These are phyloP conservation scores for Fusarium nisikadoi DNA, from an alignment of 2,329 filamentous ascomycete species.

Conservation along the genomic window DNA sequence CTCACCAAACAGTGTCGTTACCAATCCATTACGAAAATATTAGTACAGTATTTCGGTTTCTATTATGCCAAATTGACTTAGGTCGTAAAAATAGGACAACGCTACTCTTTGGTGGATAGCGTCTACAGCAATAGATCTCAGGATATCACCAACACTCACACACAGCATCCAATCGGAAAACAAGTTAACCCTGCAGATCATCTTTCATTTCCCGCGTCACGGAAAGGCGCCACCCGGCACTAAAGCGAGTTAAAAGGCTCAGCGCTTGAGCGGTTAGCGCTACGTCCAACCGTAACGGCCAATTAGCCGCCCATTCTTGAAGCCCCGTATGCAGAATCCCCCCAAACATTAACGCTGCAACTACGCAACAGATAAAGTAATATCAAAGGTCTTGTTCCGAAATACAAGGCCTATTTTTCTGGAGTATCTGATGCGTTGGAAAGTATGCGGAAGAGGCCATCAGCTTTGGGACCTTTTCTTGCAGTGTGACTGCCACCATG, in stretches of 20 bases:
- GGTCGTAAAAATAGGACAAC: not conserved
- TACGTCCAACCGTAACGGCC: conserved; percentile 11
- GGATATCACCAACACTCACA: conserved; percentile 15
- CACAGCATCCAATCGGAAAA: conserved; percentile 18
- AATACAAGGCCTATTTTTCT: not conserved
- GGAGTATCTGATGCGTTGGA: not conserved
- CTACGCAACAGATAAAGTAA: not conserved
- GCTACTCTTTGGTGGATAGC: not conserved
- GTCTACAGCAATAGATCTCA: conserved; percentile 1
- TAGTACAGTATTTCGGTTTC: not conserved
- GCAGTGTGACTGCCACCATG: not conserved
- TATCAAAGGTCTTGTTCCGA: not conserved
- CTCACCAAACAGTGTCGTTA: not conserved
- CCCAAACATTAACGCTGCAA: not conserved
- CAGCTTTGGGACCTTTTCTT: not conserved
- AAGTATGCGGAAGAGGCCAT: not conserved
- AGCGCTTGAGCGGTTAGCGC: conserved; percentile 20
- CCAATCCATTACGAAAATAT: not conserved
- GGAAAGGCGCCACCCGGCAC: conserved; percentile 1
- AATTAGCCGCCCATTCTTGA: conserved; percentile 18
- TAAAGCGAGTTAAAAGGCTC: conserved; percentile 1
- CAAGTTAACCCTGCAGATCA: conserved; percentile 21
- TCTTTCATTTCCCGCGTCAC: conserved; percentile 1
- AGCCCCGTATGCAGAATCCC: not conserved
- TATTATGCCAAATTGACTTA: not conserved